Conservation (phyloP, 2,329 filamentous ascomycete species). For the Graphilbum fragrans region DNA sequence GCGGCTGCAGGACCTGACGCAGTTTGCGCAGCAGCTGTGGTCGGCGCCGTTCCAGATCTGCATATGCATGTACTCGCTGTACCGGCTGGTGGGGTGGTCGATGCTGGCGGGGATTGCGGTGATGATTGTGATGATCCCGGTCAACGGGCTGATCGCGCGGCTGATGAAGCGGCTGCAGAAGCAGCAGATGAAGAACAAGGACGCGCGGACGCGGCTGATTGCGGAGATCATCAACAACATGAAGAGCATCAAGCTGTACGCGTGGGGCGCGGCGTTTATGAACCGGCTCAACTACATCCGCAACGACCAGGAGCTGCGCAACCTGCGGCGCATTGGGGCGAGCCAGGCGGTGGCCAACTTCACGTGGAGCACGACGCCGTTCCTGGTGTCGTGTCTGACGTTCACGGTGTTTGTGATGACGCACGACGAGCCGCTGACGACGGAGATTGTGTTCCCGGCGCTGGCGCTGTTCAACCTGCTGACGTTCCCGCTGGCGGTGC, state of each 20-base stretch:
- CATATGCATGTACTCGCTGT: slow-evolving; percentile 90
- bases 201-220: slow-evolving; percentile 82
- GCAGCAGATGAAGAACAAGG: slow-evolving; percentile 98
- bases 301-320: slow-evolving; percentile 92
- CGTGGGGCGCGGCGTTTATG: slow-evolving; percentile 95
- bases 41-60: slow-evolving; percentile 94
- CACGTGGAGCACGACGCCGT: slow-evolving; percentile 94
- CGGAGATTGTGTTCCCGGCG: slow-evolving; percentile 91
- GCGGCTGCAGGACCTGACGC: slow-evolving; percentile 83
- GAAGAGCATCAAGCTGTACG: slow-evolving; percentile 98
- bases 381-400: slow-evolving; percentile 92
- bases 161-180: slow-evolving; percentile 94
- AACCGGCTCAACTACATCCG: slow-evolving; percentile 92
- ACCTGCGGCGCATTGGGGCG: slow-evolving; percentile 88
- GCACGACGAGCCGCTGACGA: slow-evolving; percentile 68
- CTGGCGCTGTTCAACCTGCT: slow-evolving; percentile 90
- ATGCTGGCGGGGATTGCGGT: slow-evolving; percentile 92
- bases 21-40: slow-evolving; percentile 93
- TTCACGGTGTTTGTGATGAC: slow-evolving; percentile 91
- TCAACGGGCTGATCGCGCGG: slow-evolving; percentile 84
- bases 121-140: slow-evolving; percentile 95
- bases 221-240: slow-evolving; percentile 99
- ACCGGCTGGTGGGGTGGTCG: slow-evolving; percentile 85
- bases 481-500: slow-evolving; percentile 83
- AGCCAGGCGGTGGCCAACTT: slow-evolving; percentile 93